phyloP scores from a whole-genome alignment of 805 yeast genomes.

The Blastobotrys parvus region DNA sequence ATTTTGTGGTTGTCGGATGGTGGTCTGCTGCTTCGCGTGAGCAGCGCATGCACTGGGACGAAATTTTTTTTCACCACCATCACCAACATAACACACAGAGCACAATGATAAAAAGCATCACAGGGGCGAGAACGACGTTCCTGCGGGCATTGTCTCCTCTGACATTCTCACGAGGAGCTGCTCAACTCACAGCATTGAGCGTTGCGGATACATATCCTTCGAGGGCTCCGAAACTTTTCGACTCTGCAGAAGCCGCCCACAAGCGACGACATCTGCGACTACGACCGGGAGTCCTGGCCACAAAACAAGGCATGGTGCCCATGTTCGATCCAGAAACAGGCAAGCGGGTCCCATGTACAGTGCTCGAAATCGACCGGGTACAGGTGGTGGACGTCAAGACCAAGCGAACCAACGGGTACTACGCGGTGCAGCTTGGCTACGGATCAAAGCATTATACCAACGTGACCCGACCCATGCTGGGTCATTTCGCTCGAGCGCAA shows the following conservation, averaged over 20 bases:
- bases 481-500: slow-evolving; percentile 67
- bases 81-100: too few species aligned
- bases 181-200: slow-evolving; percentile 28
- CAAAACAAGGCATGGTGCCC: slow-evolving; percentile 85
- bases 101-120: too few species aligned
- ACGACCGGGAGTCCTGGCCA: slow-evolving; percentile 79
- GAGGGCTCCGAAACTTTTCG: slow-evolving; percentile 45
- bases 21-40: too few species aligned
- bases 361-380: slow-evolving; percentile 76
- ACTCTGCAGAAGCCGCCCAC: slow-evolving; percentile 62
- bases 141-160: not conserved
- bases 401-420: slow-evolving; percentile 64
- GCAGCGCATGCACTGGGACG: too few species aligned
- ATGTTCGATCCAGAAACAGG: slow-evolving; percentile 63
- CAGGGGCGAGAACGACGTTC: too few species aligned
- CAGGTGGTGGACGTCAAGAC: slow-evolving; percentile 77
- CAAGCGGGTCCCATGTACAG: slow-evolving; percentile 69
- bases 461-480: slow-evolving; percentile 56
- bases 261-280: slow-evolving; percentile 60
- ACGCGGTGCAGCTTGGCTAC: slow-evolving; percentile 80
- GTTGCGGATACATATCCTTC: slow-evolving; percentile 29
- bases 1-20: too few species aligned
- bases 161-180: slow-evolving; percentile 12
- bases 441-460: slow-evolving; percentile 60
- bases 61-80: too few species aligned